Percentiles rank a stretch among this genome's conserved stretches.
Evolutionary conservation across 129 eudicot species (phyloP).

Genomic region (Artemisia tridentata): DNA sequence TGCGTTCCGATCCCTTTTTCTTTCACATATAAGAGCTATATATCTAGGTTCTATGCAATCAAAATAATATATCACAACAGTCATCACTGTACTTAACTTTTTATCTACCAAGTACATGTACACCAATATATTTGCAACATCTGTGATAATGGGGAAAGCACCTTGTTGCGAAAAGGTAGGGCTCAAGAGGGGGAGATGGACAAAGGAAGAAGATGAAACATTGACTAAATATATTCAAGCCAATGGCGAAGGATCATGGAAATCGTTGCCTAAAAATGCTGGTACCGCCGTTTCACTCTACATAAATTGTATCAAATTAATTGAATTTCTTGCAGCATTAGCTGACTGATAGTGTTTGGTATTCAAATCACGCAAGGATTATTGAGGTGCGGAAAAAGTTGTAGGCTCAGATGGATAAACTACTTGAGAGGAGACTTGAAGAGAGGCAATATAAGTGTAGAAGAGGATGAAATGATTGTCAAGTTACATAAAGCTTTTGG

Average conservation of each 20-base stretch:
- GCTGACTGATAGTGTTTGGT: no score
- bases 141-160: conserved; percentile 53
- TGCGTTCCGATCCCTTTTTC: no score
- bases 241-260: conserved; percentile 81
- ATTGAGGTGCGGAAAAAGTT: conserved; percentile 74
- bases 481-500: conserved; percentile 64
- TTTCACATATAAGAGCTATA: no score
- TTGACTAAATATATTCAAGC: conserved; percentile 56
- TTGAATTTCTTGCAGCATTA: no score
- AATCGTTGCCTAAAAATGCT: conserved; percentile 77
- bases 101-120: no score
- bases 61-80: no score
- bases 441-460: conserved; percentile 61
- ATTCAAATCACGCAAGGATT: conserved; percentile 36
- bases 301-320: no score
- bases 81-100: no score
- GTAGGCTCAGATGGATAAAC: conserved; percentile 75
- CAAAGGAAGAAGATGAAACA: conserved; percentile 63
- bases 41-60: no score
- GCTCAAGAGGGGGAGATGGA: conserved; percentile 71
- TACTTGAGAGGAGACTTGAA: conserved; percentile 66
- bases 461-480: conserved; percentile 54
- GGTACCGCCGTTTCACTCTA: conserved; percentile 29
- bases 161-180: conserved; percentile 86
- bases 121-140: no score